phyloP scores from a whole-genome alignment of 192 early-diverging fungal species.

The Ambispora gerdemannii region DNA sequence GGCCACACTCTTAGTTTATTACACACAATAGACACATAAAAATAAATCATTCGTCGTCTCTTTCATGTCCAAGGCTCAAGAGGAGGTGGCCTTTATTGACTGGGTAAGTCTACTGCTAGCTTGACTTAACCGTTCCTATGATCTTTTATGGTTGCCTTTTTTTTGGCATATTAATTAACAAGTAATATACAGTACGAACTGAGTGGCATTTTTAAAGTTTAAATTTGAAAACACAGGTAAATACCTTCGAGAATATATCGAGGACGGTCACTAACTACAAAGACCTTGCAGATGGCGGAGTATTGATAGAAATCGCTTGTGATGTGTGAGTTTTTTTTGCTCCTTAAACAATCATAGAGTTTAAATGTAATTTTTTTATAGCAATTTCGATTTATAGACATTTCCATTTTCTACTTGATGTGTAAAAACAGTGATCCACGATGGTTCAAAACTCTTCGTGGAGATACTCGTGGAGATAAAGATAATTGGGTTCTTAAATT shows the following conservation, averaged over 20 bases:
- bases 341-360: background rate
- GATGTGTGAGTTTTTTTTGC: constrained; percentile 71
- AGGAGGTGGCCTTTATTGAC: background rate
- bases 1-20: too few relatives aligned
- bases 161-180: background rate
- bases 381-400: too few relatives aligned
- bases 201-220: background rate
- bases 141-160: background rate
- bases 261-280: constrained; percentile 42
- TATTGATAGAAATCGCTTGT: constrained; percentile 76
- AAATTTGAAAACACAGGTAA: constrained; percentile 59
- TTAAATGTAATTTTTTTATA: background rate
- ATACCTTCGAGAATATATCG: constrained; percentile 58
- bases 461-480: constrained; percentile 60
- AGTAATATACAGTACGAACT: background rate
- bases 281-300: constrained; percentile 77
- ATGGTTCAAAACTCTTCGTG: constrained; percentile 83
- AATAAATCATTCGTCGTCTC: too few relatives aligned
- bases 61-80: background rate
- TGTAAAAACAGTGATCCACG: constrained; percentile 67
- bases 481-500: constrained; percentile 95
- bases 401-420: constrained; percentile 5
- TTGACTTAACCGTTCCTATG: too few relatives aligned
- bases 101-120: background rate
- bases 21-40: too few relatives aligned